Conservation (phyloP, 306 rosid genomes). For the Cercis canadensis region DNA sequence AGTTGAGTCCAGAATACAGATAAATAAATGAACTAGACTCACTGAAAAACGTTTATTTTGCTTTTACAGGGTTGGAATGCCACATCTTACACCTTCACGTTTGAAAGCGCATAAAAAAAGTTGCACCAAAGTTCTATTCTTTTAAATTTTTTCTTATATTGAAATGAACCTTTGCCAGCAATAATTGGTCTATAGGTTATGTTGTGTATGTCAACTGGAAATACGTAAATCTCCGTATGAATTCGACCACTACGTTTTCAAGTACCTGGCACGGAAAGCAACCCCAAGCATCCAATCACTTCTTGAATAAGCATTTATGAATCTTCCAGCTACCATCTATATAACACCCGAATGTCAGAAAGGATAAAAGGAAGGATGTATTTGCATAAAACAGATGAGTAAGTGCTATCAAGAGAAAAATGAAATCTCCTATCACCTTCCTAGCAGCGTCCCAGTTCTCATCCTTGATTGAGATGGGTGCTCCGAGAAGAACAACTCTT, state of each 20-base stretch:
- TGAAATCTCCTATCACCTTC: slow-evolving; percentile 48
- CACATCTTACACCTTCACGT: background rate
- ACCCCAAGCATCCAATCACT: slow-evolving; percentile 74
- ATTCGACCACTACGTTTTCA: slow-evolving; percentile 28
- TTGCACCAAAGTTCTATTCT: background rate
- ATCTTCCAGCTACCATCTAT: slow-evolving; percentile 78
- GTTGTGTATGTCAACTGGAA: slow-evolving; percentile 21
- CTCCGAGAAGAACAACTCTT: slow-evolving; percentile 79
- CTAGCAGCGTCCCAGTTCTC: slow-evolving; percentile 73
- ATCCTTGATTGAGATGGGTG: slow-evolving; percentile 67
- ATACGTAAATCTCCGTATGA: background rate
- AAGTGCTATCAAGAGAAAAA: background rate
- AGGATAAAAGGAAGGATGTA: background rate
- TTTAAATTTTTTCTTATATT: too few relatives aligned
- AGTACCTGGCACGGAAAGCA: slow-evolving; percentile 69
- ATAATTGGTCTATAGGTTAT: slow-evolving; percentile 10
- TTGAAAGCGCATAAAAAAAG: too few relatives aligned
- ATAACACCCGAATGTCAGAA: slow-evolving; percentile 24
- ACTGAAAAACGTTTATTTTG: too few relatives aligned
- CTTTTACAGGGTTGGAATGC: slow-evolving; percentile 8
- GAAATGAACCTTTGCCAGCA: slow-evolving; percentile 6
- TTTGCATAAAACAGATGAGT: slow-evolving; percentile 15
- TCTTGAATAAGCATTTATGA: slow-evolving; percentile 67
- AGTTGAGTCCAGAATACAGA: too few relatives aligned
- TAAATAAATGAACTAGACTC: too few relatives aligned